A percentile compares a stretch with the other conserved stretches of the same genome.
These are phyloP conservation scores for Sarocladium brachiariae DNA, from an alignment of 2,329 filamentous ascomycete species.

Conservation along the genomic window DNA sequence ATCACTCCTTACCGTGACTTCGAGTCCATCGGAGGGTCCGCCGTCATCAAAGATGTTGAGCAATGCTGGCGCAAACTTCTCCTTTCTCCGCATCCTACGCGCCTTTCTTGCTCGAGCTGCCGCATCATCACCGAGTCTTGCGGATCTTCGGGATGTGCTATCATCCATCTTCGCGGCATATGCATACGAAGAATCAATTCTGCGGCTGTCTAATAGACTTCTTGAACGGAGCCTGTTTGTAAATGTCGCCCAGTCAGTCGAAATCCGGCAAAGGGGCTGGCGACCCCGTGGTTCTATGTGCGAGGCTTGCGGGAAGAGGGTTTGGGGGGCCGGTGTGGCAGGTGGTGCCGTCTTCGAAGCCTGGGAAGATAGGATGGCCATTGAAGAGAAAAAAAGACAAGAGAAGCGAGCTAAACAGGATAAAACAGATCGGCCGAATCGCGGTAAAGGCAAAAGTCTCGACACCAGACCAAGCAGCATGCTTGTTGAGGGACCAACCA, in stretches of 20 bases:
- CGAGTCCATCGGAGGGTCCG: slow-evolving; percentile 34
- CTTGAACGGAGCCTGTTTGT: slow-evolving; percentile 85
- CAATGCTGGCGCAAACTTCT: slow-evolving; percentile 50
- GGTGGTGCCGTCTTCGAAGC: slow-evolving; percentile 70
- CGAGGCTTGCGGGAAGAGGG: slow-evolving; percentile 72
- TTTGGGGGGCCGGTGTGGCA: slow-evolving; percentile 80
- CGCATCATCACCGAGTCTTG: slow-evolving; percentile 73
- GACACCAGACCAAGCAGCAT: slow-evolving; percentile 35
- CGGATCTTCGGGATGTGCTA: slow-evolving; percentile 79
- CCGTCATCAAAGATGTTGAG: slow-evolving; percentile 28
- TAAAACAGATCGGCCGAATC: slow-evolving; percentile 25
- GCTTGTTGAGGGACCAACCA: slow-evolving; percentile 22
- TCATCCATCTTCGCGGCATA: slow-evolving; percentile 91
- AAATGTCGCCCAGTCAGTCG: slow-evolving; percentile 67
- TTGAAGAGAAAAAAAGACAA: slow-evolving; percentile 38
- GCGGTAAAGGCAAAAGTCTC: slow-evolving; percentile 37
- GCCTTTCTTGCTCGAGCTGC: slow-evolving; percentile 83
- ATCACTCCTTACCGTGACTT: slow-evolving; percentile 71
- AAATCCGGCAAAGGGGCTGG: slow-evolving; percentile 80
- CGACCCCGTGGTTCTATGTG: slow-evolving; percentile 79
- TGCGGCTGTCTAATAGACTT: slow-evolving; percentile 77
- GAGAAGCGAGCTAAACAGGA: slow-evolving; percentile 31
- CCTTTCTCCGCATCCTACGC: slow-evolving; percentile 82
- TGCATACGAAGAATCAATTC: slow-evolving; percentile 85
- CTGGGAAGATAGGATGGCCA: slow-evolving; percentile 61